Conservation (phyloP, 2,329 filamentous ascomycete species). For the Sordariomycetes sp. region DNA sequence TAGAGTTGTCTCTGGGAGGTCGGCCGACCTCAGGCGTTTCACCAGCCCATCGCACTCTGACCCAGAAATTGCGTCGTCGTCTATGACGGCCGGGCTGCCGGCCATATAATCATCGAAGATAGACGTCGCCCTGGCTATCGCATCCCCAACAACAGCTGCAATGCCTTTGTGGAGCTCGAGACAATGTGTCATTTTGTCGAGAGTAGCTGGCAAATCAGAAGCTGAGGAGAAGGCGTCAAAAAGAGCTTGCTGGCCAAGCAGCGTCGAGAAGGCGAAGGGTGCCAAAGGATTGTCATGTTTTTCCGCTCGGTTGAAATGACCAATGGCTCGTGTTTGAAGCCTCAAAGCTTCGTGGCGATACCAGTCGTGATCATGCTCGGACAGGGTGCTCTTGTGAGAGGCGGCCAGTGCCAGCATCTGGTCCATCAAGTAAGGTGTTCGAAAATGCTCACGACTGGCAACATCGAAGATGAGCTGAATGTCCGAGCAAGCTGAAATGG, state of each 20-base stretch:
- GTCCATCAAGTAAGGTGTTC: conserved; percentile 26
- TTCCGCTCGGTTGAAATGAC: conserved; percentile 8
- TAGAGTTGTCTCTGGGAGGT: conserved; percentile 5
- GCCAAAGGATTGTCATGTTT: conserved; percentile 12
- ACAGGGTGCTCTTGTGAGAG: conserved; percentile 20
- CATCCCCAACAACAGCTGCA: conserved; percentile 14
- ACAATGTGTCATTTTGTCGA: conserved; percentile 19
- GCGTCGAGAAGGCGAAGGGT: conserved; percentile 21
- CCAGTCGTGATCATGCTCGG: background rate
- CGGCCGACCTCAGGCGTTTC: conserved; percentile 8
- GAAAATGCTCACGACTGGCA: conserved; percentile 6
- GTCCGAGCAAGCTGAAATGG: background rate
- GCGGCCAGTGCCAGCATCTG: conserved; percentile 25
- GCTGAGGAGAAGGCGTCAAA: conserved; percentile 25
- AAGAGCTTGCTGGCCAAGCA: conserved; percentile 27
- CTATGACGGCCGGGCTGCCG: too few relatives aligned
- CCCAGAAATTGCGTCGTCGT: background rate
- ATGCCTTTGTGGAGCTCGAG: conserved; percentile 23
- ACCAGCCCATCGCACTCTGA: conserved; percentile 3
- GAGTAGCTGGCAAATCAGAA: conserved; percentile 17
- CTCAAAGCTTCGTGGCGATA: conserved; percentile 20
- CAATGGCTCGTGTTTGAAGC: conserved; percentile 21
- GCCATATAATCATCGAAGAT: too few relatives aligned
- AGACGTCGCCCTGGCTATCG: too few relatives aligned
- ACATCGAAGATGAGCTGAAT: background rate